A percentile compares a stretch with the other conserved stretches of the same genome.
phyloP scores from a whole-genome alignment of 2,329 filamentous ascomycete species.

The Colletotrichum spaethianum region DNA sequence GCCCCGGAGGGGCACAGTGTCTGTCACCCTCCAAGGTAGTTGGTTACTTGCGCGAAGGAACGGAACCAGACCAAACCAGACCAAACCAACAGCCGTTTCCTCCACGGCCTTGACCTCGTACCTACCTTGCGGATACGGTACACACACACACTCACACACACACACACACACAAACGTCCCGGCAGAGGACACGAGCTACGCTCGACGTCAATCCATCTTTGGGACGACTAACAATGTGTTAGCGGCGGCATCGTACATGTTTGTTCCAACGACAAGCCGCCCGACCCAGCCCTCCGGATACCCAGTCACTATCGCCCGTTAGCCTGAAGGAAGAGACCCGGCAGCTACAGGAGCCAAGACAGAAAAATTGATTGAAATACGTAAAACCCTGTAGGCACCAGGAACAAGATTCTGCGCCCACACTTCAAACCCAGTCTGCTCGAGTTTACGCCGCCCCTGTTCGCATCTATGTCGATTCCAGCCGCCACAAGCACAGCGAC shows the following conservation, averaged over 20 bases:
- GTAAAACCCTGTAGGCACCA: not conserved
- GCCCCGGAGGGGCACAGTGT: conserved; percentile 42
- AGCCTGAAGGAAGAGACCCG: not conserved
- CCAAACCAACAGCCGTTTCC: conserved; percentile 33
- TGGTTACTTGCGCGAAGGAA: conserved; percentile 27
- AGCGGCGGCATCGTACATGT: conserved; percentile 23
- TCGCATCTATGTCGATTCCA: not conserved
- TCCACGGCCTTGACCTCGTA: conserved; percentile 25
- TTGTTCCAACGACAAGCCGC: conserved; percentile 38
- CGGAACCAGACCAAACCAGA: conserved; percentile 18
- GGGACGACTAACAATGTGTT: conserved; percentile 18
- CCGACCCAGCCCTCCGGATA: not conserved
- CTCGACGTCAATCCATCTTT: conserved; percentile 14
- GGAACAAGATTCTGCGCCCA: not conserved
- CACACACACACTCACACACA: not conserved
- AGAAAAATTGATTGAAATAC: not conserved
- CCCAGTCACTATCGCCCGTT: not conserved
- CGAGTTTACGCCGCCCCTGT: conserved; percentile 4
- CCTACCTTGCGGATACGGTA: conserved; percentile 6
- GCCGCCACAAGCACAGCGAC: not conserved
- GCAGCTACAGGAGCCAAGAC: not conserved
- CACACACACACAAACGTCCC: not conserved
- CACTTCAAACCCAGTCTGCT: not conserved
- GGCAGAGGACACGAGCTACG: conserved; percentile 5
- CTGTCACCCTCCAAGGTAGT: conserved; percentile 24